Evolutionary conservation across 2,329 filamentous ascomycete species (phyloP), one percentile per base, ranked within the genome.

Genomic region (Sclerotinia spermophila): DNA sequence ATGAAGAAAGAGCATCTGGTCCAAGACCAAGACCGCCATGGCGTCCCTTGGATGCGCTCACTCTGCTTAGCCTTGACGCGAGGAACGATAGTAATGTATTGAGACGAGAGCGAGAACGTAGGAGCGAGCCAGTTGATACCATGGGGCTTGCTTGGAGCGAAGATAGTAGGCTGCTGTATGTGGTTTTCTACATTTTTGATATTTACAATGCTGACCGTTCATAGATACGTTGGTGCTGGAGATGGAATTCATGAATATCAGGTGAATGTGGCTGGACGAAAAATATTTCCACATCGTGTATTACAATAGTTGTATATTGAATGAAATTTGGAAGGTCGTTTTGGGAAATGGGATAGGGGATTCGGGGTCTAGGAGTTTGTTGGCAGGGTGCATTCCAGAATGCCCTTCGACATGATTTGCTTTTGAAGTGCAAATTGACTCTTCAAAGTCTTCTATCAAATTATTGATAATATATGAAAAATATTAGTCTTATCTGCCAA

Each of bases 201-300:
- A 51, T 30, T 27, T 6, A 33, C 13, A 67, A 60, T 59, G 53
- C 71, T 67, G 72, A 76, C 33, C 1, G 45, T 71, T 45, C 21
- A 53, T 35, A 90, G 88, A 69, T 90, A 86, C 75, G 82, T 90
- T 55, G 89, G 86, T 30, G 86, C 88, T 45, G 89, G 92, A 77
- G 89, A 92, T 74, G 92, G 92, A 70, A 90, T 94, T 68, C 92
- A 92, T 76, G 90, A 94, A 80, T 88, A 92, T 75, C 86, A 85
- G 45, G 84, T 94, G 74, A 89, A 93, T 77, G 76, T 89, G 27
- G 83, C 86, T 64, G 84, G 82, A 70, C 84, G 92, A 72, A 91
- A 88, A 79, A 81, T 85, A 44, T 86, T 84, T 73, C 86, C 88
- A 2, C 86, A 84, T 73, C 81, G 88, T 73, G 82, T 82, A 58